Evolutionary conservation across 2,329 filamentous ascomycete species (phyloP).

Genomic region (Epichloe uncinata): DNA sequence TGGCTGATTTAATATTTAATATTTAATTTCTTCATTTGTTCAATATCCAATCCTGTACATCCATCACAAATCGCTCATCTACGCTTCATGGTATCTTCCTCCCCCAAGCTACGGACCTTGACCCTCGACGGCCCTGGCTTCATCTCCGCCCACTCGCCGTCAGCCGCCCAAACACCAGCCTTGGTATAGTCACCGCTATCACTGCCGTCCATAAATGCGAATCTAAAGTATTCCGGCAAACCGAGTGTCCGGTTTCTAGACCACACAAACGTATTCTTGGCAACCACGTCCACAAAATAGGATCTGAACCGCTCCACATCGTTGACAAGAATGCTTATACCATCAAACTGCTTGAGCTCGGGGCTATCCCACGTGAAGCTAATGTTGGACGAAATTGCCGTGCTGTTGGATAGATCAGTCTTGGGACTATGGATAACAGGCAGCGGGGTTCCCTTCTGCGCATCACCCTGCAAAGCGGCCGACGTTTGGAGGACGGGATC

Average conservation of each 20-base stretch:
- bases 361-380: slow-evolving; percentile 42
- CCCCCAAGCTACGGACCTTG: slow-evolving; percentile 14
- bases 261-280: slow-evolving; percentile 43
- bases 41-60: too few species aligned
- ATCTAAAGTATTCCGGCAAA: slow-evolving; percentile 61
- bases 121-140: slow-evolving; percentile 42
- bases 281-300: slow-evolving; percentile 46
- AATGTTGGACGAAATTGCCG: slow-evolving; percentile 46
- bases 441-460: slow-evolving; percentile 47
- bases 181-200: slow-evolving; percentile 57
- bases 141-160: slow-evolving; percentile 56
- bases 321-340: slow-evolving; percentile 69
- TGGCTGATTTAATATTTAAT: too few species aligned
- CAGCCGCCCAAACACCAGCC: slow-evolving; percentile 54
- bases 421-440: slow-evolving; percentile 36
- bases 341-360: slow-evolving; percentile 45
- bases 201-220: slow-evolving; percentile 58
- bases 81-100: background rate
- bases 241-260: slow-evolving; percentile 29
- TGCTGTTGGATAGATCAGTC: slow-evolving; percentile 28
- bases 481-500: slow-evolving; percentile 78
- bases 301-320: slow-evolving; percentile 71
- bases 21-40: too few species aligned
- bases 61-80: background rate
- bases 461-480: slow-evolving; percentile 54